Conservation (phyloP, 2,329 filamentous ascomycete genomes). For the Pyricularia grisea region DNA sequence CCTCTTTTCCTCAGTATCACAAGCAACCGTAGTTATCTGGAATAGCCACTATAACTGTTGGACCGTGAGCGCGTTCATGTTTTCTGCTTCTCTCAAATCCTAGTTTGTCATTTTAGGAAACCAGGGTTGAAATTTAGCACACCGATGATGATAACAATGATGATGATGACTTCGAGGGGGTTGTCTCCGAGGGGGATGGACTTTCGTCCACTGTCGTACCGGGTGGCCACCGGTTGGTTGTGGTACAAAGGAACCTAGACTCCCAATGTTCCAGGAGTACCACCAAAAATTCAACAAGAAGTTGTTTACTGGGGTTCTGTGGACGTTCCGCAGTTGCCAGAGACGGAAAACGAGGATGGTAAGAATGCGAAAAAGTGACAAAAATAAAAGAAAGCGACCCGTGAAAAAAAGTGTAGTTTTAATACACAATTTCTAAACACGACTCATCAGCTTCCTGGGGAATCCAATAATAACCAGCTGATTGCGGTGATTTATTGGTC, state of each 20-base stretch:
- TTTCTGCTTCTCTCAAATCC: not conserved
- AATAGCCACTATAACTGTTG: not conserved
- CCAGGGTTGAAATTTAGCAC: not conserved
- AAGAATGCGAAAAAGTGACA: not conserved
- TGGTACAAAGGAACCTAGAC: not conserved
- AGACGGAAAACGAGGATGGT: not conserved
- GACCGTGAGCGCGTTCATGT: not conserved
- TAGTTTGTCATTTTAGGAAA: not conserved
- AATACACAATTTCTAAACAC: not conserved
- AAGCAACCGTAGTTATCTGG: not conserved
- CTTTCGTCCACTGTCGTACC: not conserved
- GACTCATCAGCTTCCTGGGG: not conserved
- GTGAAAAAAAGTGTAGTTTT: not conserved
- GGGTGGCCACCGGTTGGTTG: not conserved
- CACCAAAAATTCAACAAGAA: not conserved
- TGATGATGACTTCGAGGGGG: not conserved
- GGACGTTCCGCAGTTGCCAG: not conserved
- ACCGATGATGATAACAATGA: too few relatives aligned
- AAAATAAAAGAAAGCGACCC: not conserved
- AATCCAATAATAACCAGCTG: not conserved
- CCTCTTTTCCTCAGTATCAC: not conserved
- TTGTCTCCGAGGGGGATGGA: not conserved
- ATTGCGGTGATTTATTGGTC: not conserved
- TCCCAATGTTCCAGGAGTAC: not conserved
- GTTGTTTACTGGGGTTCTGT: not conserved